phyloP scores from a whole-genome alignment of 2,329 filamentous ascomycete species.

The Clarireedia hainanense region DNA sequence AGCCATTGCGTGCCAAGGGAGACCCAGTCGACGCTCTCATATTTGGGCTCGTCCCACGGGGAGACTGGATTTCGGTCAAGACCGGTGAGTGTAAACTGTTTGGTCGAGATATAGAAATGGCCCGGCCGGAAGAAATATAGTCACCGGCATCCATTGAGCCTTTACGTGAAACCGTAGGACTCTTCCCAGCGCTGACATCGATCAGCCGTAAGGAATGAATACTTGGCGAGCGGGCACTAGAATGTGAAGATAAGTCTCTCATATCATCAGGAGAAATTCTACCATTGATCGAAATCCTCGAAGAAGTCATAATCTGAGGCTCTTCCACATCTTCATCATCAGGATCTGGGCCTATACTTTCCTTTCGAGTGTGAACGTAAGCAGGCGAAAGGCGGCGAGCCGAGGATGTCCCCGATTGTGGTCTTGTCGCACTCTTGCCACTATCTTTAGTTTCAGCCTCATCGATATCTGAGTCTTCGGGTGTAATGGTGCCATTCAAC shows the following conservation, averaged over 20 bases:
- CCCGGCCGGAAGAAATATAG: conserved; percentile 11
- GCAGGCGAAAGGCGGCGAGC: too few species aligned
- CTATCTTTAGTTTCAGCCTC: neutral
- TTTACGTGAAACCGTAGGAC: conserved; percentile 18
- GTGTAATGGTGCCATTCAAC: conserved; percentile 4
- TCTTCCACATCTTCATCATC: conserved; percentile 26
- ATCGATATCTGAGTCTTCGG: conserved; percentile 4
- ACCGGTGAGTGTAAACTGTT: conserved; percentile 20
- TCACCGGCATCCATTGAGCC: conserved; percentile 18
- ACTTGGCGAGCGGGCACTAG: conserved; percentile 25
- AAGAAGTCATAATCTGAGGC: conserved; percentile 30
- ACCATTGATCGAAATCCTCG: conserved; percentile 27
- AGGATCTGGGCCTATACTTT: too few species aligned
- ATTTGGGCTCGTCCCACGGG: conserved; percentile 22
- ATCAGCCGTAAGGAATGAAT: conserved; percentile 29
- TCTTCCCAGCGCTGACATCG: conserved; percentile 24
- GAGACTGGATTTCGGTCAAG: conserved; percentile 13
- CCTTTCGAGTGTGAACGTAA: too few species aligned
- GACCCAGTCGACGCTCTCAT: conserved; percentile 17
- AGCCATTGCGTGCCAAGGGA: conserved; percentile 20
- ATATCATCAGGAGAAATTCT: conserved; percentile 21
- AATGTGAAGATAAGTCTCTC: conserved; percentile 17
- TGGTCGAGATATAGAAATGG: conserved; percentile 16
- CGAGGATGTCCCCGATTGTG: too few species aligned
- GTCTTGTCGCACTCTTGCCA: conserved; percentile 1